Evolutionary conservation across 2,329 filamentous ascomycete genomes (phyloP).

Genomic region (Phialophora verrucosa): DNA sequence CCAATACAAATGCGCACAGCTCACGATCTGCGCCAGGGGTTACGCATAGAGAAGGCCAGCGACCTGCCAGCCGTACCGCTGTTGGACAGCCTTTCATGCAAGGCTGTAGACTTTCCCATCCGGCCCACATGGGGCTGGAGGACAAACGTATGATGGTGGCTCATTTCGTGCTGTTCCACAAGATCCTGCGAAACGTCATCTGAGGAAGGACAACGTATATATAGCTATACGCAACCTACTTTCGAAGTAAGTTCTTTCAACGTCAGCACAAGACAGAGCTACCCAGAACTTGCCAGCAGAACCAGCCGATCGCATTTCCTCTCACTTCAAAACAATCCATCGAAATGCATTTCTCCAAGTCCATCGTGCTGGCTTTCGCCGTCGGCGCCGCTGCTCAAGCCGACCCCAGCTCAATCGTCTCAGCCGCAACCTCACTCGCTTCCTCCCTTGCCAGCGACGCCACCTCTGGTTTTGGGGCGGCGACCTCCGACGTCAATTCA

Average conservation of each 20-base stretch:
- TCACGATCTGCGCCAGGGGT: background rate
- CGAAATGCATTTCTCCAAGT: conserved; percentile 35
- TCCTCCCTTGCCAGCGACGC: conserved; percentile 22
- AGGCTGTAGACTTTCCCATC: background rate
- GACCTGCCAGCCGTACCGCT: background rate
- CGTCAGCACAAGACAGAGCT: background rate
- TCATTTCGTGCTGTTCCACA: conserved; percentile 10
- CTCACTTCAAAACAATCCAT: background rate
- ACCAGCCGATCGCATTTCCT: conserved; percentile 2
- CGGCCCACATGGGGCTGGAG: background rate
- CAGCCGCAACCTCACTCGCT: conserved; percentile 23
- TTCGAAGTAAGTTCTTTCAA: background rate
- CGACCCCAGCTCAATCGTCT: conserved; percentile 26
- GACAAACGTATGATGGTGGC: conserved; percentile 18
- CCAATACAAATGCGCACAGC: background rate
- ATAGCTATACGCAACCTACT: background rate
- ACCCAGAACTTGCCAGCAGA: background rate
- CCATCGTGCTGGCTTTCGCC: conserved; percentile 31
- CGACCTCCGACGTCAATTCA: conserved; percentile 17
- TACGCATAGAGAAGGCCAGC: background rate
- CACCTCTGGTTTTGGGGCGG: conserved; percentile 20
- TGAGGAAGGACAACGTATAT: background rate
- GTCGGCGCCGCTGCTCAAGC: conserved; percentile 23
- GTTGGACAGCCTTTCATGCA: background rate
- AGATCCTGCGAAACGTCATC: conserved; percentile 8